phyloP scores from a whole-genome alignment of 2,329 filamentous ascomycete species.

The Talaromyces verruculosus region DNA sequence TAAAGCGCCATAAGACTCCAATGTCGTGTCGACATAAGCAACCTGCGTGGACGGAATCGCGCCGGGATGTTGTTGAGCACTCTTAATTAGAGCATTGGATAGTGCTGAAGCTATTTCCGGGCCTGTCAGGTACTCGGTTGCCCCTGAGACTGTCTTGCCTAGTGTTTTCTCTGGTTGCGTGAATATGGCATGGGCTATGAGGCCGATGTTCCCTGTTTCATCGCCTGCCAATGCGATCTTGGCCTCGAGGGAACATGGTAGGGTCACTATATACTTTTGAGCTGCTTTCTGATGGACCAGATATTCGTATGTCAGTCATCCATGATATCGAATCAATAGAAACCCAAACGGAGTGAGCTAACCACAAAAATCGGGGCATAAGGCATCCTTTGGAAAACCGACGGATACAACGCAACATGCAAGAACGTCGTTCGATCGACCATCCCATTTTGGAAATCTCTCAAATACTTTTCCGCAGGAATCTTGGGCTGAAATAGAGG shows the following conservation, averaged over 20 bases:
- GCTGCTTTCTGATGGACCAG: background rate
- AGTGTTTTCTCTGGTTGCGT: background rate
- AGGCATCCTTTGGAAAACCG: background rate
- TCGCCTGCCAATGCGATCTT: background rate
- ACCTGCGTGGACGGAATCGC: background rate
- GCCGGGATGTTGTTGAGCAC: background rate
- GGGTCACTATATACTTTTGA: background rate
- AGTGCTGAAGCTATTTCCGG: background rate
- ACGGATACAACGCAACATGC: background rate
- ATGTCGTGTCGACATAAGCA: background rate
- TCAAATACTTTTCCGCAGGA: background rate
- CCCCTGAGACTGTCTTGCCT: background rate
- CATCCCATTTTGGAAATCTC: background rate
- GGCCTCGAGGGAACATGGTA: background rate
- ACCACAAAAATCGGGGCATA: background rate
- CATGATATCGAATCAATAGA: background rate
- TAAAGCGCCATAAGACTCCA: background rate
- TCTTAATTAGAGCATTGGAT: background rate
- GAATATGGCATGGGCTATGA: background rate
- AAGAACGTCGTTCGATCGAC: background rate
- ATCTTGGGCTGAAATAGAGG: background rate
- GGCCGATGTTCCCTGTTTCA: background rate
- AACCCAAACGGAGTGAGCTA: background rate
- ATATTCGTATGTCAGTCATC: background rate
- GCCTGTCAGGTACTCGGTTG: background rate